Percentiles rank a stretch among this genome's conserved stretches.
Conservation (phyloP, 2,329 filamentous ascomycete genomes). For the Penicillium vulpinum region DNA sequence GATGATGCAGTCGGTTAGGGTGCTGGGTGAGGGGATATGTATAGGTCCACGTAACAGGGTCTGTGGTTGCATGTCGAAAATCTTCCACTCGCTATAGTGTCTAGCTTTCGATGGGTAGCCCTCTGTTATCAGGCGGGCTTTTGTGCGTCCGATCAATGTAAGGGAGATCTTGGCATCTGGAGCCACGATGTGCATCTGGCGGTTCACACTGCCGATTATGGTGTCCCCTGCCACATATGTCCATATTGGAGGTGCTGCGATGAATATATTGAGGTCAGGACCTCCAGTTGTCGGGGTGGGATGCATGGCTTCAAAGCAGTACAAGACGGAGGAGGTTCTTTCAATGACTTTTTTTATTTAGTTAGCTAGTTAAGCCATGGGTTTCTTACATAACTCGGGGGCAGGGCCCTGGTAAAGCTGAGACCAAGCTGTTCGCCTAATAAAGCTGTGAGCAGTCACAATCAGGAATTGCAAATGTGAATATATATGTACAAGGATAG, state of each 20-base stretch:
- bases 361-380: background rate
- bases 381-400: slow-evolving; percentile 1
- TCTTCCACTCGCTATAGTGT: background rate
- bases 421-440: background rate
- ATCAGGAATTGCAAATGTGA: background rate
- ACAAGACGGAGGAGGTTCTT: background rate
- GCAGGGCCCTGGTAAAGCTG: too few relatives aligned
- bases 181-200: slow-evolving; percentile 10
- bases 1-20: background rate
- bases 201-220: slow-evolving; percentile 19
- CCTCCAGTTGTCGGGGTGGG: background rate
- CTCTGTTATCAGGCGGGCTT: background rate
- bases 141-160: background rate
- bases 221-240: slow-evolving; percentile 15
- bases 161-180: slow-evolving; percentile 9
- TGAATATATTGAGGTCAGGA: slow-evolving; percentile 4
- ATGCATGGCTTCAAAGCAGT: background rate
- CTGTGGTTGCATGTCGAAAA: background rate
- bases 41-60: slow-evolving; percentile 2
- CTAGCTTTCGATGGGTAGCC: background rate
- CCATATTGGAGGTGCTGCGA: slow-evolving; percentile 18
- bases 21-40: slow-evolving; percentile 6
- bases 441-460: background rate
- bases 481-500: background rate
- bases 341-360: background rate